phyloP scores from a whole-genome alignment of 2,329 filamentous ascomycete species.

The Diaporthe destruens region DNA sequence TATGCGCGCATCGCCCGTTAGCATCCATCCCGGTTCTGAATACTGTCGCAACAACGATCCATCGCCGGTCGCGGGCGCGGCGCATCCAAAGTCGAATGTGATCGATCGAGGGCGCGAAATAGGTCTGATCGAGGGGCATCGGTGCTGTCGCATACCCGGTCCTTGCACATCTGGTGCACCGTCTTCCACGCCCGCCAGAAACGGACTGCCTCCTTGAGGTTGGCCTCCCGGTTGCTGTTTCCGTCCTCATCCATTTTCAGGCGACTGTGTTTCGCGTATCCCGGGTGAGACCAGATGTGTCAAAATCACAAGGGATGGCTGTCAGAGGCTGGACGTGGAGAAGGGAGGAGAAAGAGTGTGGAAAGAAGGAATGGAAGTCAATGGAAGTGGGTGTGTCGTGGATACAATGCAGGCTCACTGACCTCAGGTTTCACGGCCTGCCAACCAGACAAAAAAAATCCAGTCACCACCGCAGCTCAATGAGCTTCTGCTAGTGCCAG shows the following conservation, averaged over 20 bases:
- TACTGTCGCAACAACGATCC: not conserved
- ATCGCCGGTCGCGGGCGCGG: not conserved
- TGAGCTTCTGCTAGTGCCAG: constrained; percentile 3
- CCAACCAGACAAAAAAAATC: constrained; percentile 23
- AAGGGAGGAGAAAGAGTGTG: not conserved
- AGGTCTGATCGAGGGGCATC: constrained; percentile 35
- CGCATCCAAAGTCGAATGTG: not conserved
- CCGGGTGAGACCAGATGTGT: not conserved
- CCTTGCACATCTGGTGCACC: constrained; percentile 92
- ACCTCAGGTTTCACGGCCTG: constrained; percentile 16
- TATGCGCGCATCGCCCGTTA: constrained; percentile 54
- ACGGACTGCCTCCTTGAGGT: constrained; percentile 69
- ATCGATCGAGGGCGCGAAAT: constrained; percentile 34
- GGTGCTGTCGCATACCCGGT: constrained; percentile 74
- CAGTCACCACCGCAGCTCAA: constrained; percentile 15
- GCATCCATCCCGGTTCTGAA: not conserved
- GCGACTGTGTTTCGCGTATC: constrained; percentile 31
- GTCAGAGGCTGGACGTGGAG: not conserved
- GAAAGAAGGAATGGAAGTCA: not conserved
- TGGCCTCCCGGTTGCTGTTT: constrained; percentile 52
- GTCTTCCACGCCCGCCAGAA: constrained; percentile 97
- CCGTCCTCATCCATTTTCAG: constrained; percentile 59
- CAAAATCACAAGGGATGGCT: not conserved
- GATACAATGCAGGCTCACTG: constrained; percentile 5
- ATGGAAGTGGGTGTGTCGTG: constrained; percentile 22